A percentile compares a stretch with the other conserved stretches of the same genome.
Evolutionary conservation across 1,284 basidiomycete genomes (phyloP).

Genomic region (Irpex sp.): DNA sequence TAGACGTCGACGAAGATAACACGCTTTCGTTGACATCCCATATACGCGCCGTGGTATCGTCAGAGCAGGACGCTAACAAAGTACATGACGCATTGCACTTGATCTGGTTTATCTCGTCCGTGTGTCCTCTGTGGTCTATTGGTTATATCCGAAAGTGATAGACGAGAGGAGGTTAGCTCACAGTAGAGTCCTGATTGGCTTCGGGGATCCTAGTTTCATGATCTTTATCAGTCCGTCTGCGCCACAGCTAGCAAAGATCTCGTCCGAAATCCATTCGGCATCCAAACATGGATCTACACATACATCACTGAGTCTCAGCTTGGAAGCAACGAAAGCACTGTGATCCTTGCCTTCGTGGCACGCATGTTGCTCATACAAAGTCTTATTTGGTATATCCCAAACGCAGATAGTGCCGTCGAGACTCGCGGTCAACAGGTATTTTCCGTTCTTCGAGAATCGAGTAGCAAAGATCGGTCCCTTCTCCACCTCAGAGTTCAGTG

Average conservation of each 20-base stretch:
- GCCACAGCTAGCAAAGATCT: constrained; percentile 68
- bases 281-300: constrained; percentile 71
- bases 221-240: constrained; percentile 64
- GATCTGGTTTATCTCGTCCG: constrained; percentile 74
- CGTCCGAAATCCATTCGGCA: constrained; percentile 73
- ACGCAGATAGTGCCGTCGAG: constrained; percentile 70
- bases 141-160: neutral
- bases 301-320: constrained; percentile 1
- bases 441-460: constrained; percentile 64
- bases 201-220: constrained; percentile 44
- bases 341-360: constrained; percentile 42
- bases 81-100: constrained; percentile 62
- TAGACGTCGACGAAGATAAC: constrained; percentile 22
- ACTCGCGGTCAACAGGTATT: constrained; percentile 67
- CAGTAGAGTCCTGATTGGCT: constrained; percentile 53
- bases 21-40: constrained; percentile 54
- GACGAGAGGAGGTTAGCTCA: constrained; percentile 27
- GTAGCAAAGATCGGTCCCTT: constrained; percentile 75
- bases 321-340: constrained; percentile 13
- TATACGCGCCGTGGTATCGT: constrained; percentile 71
- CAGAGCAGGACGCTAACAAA: constrained; percentile 72
- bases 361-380: constrained; percentile 54
- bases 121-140: constrained; percentile 52
- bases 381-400: constrained; percentile 68
- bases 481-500: constrained; percentile 20